Conservation (phyloP, 2,329 filamentous ascomycete species). For the Microascus cirrosus region DNA sequence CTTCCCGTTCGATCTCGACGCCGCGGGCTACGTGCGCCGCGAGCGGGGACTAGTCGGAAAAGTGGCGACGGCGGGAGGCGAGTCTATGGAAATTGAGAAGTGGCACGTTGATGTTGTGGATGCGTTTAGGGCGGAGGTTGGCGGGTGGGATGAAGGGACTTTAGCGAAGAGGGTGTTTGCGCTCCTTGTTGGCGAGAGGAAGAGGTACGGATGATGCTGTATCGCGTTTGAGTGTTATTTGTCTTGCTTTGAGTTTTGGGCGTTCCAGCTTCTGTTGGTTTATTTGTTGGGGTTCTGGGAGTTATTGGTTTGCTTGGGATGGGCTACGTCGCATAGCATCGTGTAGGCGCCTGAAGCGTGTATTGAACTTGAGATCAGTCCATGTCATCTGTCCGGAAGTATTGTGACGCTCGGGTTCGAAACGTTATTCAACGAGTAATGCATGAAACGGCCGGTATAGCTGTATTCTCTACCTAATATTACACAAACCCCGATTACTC, state of each 20-base stretch:
- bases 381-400: neutral
- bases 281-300: constrained; percentile 6
- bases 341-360: neutral
- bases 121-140: constrained; percentile 35
- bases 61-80: constrained; percentile 32
- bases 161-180: constrained; percentile 42
- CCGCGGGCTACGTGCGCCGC: constrained; percentile 13
- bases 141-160: constrained; percentile 35
- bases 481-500: constrained; percentile 46
- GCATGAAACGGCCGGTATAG: neutral
- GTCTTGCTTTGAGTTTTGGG: neutral
- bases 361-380: neutral
- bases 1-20: constrained; percentile 19
- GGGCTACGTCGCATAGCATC: neutral
- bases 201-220: constrained; percentile 7
- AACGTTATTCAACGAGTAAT: neutral
- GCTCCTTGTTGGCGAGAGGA: constrained; percentile 38
- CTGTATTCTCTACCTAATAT: neutral
- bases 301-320: constrained; percentile 5
- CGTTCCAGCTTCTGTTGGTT: neutral
- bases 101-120: constrained; percentile 50
- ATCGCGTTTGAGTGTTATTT: neutral
- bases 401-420: neutral
- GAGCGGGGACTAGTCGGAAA: constrained; percentile 32
- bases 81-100: constrained; percentile 34